Evolutionary conservation across 1,284 basidiomycete genomes (phyloP), one percentile per base, ranked within the genome.

Genomic region (Polyporus tsugae): DNA sequence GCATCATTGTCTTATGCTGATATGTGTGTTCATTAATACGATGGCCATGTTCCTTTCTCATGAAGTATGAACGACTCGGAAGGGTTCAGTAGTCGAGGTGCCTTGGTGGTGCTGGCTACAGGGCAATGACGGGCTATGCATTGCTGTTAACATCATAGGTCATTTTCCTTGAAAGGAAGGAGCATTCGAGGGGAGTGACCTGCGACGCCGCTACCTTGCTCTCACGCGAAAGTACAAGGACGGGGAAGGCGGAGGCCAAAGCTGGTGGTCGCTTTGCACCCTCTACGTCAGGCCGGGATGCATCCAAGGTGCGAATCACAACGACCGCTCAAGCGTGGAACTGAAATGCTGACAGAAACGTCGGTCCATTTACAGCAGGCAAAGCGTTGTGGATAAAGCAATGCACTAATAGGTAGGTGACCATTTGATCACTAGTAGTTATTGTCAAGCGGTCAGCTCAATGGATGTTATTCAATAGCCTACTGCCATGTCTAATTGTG

Each of bases 331-430:
- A 46, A 49, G 22, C 46, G 22, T 4, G 46, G 13, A 49, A 49
- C n/a, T 5, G 17, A 49, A 25, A 25, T 25, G 7, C 9, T 46
- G 44, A 9, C n/a, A 22, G 17, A 22, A 22, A 46, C n/a, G 7
- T 5, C n/a, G n/a, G n/a, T 46, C 15, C n/a, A 44, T 19, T n/a
- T n/a, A 44, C 42, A 5, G 19, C 17, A n/a, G 42, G 42, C 44
- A 46, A 46, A 46, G 44, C 44, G 44, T 46, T 22, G 13, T 42
- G 44, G n/a, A 46, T n/a, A 46, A 44, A 46, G 44, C 44, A n/a
- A 46, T 5, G 44, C 44, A n/a, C 44, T 46, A 22, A 5, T 41
- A 41, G 41, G 15, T 46, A 22, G 44, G 44, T 46, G 15, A n/a
- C n/a, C 15, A 22, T 46, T 46, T 46, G 44, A 22, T 22, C 9